A percentile compares a stretch with the other conserved stretches of the same genome.
These are phyloP conservation scores for Danielia oregonensis DNA, from an alignment of 805 yeast genomes.

Conservation along the genomic window DNA sequence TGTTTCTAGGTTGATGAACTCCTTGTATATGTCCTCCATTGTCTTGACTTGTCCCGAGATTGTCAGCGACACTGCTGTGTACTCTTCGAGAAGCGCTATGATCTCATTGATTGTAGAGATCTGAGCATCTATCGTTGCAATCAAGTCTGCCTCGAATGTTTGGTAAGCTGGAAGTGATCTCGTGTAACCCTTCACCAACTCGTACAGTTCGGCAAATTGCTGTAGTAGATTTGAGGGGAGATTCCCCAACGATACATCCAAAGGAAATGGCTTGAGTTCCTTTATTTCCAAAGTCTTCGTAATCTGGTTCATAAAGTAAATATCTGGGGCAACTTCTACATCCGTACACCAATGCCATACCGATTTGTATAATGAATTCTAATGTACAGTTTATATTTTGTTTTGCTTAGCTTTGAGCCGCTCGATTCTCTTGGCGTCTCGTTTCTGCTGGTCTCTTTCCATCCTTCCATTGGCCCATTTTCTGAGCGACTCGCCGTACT, in stretches of 20 bases:
- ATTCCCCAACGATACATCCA: conserved; percentile 26
- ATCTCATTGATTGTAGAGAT: conserved; percentile 20
- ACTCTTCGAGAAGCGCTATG: conserved; percentile 14
- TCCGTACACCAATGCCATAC: not conserved
- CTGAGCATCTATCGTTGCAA: conserved; percentile 14
- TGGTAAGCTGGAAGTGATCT: conserved; percentile 22
- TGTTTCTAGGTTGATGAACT: conserved; percentile 33
- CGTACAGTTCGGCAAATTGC: conserved; percentile 26
- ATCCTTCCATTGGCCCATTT: conserved; percentile 30
- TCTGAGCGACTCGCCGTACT: conserved; percentile 34
- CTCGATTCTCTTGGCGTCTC: conserved; percentile 16
- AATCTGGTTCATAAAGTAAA: conserved; percentile 1
- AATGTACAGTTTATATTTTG: not conserved
- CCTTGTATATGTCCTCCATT: conserved; percentile 25
- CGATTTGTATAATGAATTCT: too few relatives aligned
- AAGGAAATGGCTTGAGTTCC: conserved; percentile 19
- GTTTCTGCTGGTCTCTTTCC: conserved; percentile 19
- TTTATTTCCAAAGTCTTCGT: conserved; percentile 4
- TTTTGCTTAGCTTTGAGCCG: not conserved
- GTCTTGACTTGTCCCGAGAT: conserved; percentile 23
- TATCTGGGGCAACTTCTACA: not conserved
- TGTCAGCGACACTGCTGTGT: conserved; percentile 13
- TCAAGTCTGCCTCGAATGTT: conserved; percentile 20
- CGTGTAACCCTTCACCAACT: conserved; percentile 23
- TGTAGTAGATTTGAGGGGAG: conserved; percentile 26